These are phyloP conservation scores for Apostasia ramifera DNA, from an alignment of 106 monocot genomes.

Conservation along the genomic window DNA sequence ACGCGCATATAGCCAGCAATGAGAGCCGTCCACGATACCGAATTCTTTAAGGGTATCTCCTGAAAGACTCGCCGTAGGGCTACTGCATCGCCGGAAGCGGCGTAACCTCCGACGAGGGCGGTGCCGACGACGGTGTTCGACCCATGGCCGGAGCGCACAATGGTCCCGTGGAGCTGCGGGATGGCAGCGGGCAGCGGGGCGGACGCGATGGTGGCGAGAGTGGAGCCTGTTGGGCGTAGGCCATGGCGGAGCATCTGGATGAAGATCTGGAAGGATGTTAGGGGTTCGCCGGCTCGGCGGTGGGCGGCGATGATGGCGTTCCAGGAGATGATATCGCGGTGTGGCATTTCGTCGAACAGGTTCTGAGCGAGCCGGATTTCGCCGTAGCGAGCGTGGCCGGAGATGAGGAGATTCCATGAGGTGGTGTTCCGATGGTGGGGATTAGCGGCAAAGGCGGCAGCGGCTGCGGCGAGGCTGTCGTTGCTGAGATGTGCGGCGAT, in stretches of 20 bases:
- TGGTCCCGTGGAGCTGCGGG: conserved; percentile 20
- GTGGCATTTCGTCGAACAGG: conserved; percentile 22
- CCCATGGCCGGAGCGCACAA: conserved; percentile 5
- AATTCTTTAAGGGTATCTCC: conserved; percentile 19
- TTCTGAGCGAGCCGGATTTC: neutral
- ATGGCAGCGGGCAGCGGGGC: conserved; percentile 7
- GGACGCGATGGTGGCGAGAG: conserved; percentile 20
- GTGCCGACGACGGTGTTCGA: conserved; percentile 23
- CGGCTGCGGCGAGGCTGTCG: conserved; percentile 3
- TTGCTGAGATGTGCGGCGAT: conserved; percentile 9
- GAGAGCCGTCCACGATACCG: conserved; percentile 14
- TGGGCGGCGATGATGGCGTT: conserved; percentile 18
- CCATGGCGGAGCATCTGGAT: conserved; percentile 19
- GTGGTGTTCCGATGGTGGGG: conserved; percentile 10
- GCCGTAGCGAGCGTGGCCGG: conserved; percentile 4
- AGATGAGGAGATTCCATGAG: conserved; percentile 18
- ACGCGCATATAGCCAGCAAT: conserved; percentile 14
- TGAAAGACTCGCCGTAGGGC: conserved; percentile 4
- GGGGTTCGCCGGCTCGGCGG: conserved; percentile 13
- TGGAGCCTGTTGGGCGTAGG: conserved; percentile 21
- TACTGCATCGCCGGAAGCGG: neutral
- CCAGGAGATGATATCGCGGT: conserved; percentile 21
- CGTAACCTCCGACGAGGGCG: conserved; percentile 24
- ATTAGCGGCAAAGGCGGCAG: conserved; percentile 1
- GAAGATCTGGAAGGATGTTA: conserved; percentile 13